Evolutionary conservation across 371 early-diverging fungal genomes (phyloP).

Genomic region (Apophysomyces elegans): DNA sequence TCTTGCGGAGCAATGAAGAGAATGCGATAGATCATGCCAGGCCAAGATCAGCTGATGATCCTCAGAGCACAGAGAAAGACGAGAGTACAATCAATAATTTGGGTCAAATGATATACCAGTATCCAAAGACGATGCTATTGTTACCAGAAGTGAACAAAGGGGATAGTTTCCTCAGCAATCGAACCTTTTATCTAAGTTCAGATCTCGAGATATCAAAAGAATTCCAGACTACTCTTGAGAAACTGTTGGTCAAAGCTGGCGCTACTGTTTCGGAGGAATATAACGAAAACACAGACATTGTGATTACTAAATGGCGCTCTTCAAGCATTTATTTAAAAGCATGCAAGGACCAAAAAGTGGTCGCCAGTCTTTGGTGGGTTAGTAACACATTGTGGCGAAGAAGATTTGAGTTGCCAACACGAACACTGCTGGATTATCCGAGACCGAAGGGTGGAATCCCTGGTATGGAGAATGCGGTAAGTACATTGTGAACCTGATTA

Average conservation of each 20-base stretch:
- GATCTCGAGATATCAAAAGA: slow-evolving; percentile 27
- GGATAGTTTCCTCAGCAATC: slow-evolving; percentile 14
- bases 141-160: slow-evolving; percentile 18
- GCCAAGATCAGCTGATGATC: background rate
- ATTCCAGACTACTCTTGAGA: slow-evolving; percentile 29
- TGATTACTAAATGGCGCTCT: slow-evolving; percentile 61
- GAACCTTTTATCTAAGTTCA: slow-evolving; percentile 32
- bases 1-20: slow-evolving; percentile 15
- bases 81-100: background rate
- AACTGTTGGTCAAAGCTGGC: slow-evolving; percentile 58
- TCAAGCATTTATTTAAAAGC: slow-evolving; percentile 61
- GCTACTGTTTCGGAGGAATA: slow-evolving; percentile 40
- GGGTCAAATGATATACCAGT: slow-evolving; percentile 14
- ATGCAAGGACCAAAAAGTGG: slow-evolving; percentile 62
- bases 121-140: slow-evolving; percentile 19
- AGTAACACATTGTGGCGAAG: slow-evolving; percentile 47
- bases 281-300: slow-evolving; percentile 53
- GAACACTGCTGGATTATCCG: slow-evolving; percentile 63
- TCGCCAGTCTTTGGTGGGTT: slow-evolving; percentile 68
- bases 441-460: slow-evolving; percentile 50
- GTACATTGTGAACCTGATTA: slow-evolving; percentile 2
- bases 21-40: background rate
- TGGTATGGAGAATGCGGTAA: slow-evolving; percentile 55
- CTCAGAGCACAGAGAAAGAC: background rate
- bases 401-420: slow-evolving; percentile 42